phyloP scores from a whole-genome alignment of 2,329 filamentous ascomycete species.

The Penicillium sp. region DNA sequence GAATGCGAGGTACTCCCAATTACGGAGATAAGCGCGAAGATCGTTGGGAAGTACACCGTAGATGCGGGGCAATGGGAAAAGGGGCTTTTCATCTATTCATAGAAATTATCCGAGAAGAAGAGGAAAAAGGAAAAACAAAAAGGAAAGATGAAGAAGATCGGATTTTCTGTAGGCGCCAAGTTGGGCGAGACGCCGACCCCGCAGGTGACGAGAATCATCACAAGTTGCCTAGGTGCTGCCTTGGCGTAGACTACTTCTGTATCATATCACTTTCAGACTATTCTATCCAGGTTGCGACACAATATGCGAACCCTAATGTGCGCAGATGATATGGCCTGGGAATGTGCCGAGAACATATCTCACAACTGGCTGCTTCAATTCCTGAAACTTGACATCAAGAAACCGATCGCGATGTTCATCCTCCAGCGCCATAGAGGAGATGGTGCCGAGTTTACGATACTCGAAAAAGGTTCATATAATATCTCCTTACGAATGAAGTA shows the following conservation, averaged over 20 bases:
- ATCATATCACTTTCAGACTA: no score
- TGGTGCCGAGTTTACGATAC: background rate
- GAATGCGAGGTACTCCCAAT: conserved; percentile 7
- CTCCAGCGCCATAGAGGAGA: background rate
- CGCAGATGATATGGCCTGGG: no score
- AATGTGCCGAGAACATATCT: no score
- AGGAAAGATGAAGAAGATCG: background rate
- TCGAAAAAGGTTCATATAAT: background rate
- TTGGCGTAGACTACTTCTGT: background rate
- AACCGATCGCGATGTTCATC: background rate
- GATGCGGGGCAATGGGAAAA: conserved; percentile 2
- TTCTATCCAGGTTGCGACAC: no score
- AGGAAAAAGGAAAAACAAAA: conserved; percentile 1
- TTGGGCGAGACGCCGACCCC: conserved; percentile 15
- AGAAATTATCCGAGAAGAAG: background rate
- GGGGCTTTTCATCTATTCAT: conserved; percentile 3
- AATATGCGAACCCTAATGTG: no score
- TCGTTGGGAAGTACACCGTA: background rate
- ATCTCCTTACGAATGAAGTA: background rate
- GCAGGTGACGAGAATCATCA: conserved; percentile 16
- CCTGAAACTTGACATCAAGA: no score
- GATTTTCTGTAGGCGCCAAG: conserved; percentile 11
- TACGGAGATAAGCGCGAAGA: conserved; percentile 14
- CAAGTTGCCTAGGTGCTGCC: conserved; percentile 2
- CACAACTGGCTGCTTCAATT: no score